phyloP scores from a whole-genome alignment of 345 rosid species.

The Gossypium anomalum region DNA sequence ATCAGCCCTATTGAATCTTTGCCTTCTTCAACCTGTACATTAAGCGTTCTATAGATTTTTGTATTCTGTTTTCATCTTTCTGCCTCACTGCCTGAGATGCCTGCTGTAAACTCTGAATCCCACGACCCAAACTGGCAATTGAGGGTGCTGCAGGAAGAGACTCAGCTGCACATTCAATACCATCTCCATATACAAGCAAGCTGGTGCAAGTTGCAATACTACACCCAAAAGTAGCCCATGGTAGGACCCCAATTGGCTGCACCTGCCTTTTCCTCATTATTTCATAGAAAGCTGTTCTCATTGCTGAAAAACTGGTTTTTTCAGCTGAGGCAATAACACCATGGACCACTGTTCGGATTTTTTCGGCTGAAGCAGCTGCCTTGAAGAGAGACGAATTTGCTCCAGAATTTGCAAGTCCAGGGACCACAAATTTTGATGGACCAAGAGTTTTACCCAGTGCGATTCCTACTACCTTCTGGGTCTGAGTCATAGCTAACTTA shows the following conservation, averaged over 20 bases:
- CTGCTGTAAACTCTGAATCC: constrained; percentile 66
- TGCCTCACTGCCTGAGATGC: constrained; percentile 58
- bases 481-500: constrained; percentile 56
- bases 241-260: constrained; percentile 56
- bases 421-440: constrained; percentile 61
- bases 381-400: constrained; percentile 56
- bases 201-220: constrained; percentile 72
- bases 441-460: constrained; percentile 54
- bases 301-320: constrained; percentile 92
- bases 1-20: constrained; percentile 37
- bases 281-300: constrained; percentile 91
- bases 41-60: constrained; percentile 68
- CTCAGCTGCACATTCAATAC: constrained; percentile 86
- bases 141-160: constrained; percentile 86
- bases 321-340: constrained; percentile 76
- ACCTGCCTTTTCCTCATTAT: constrained; percentile 78
- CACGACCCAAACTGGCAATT: constrained; percentile 91
- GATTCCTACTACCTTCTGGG: constrained; percentile 60
- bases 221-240: constrained; percentile 81
- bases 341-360: constrained; percentile 67
- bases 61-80: constrained; percentile 61
- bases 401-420: constrained; percentile 66
- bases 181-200: constrained; percentile 71
- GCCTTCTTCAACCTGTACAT: constrained; percentile 66
- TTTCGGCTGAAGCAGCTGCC: constrained; percentile 76